Base-by-base conservation (phyloP, 2,329 filamentous ascomycete genomes). In the Aureobasidium sp. region DNA sequence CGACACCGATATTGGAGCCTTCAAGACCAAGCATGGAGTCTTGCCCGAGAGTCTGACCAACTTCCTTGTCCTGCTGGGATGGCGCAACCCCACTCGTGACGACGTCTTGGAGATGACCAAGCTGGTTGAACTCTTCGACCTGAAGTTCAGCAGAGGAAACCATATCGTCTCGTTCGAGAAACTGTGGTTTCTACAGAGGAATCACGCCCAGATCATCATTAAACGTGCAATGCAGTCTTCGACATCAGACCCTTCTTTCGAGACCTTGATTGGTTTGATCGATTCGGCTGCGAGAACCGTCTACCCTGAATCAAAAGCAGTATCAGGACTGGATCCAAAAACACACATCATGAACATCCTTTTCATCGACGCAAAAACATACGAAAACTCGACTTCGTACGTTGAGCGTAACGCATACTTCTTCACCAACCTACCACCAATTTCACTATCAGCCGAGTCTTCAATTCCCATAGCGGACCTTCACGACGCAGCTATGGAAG, bases 111-210 rank as follows among this genome's bases (percentile, higher is more conserved):
- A 79, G 25, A 74, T 96, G 61, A 70, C 85, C 0, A 82, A 90
- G 10, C 81, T 99, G 57, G 80, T 90, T 46, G 71, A 85, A 19
- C 84, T 84, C 82, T 93, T 96, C 70, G 84, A 86, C 47, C 80
- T 95, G 65, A 91, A 90, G 69, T 95, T 96, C 74, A 97, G 91
- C 3, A 89, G 88, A 67, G 93, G 93, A 10, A 92, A 96, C 71
- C 90, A 92, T 7, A 87, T 88, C 15, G 89, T 96, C 19, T 85
- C 88, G 21, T 82, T 86, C 54, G 84, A 85, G 51, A 99, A 97
- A 70, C 80, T 97, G 17, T 81, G 84, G 67, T 90, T 86, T 71
- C 81, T 97, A 51, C 90, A 96, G 69, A 84, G 82, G 66, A 81
- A 83, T 49, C 89, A 93, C 69, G 80, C 80, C 37, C 72, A 79